phyloP scores from a whole-genome alignment of 2,329 filamentous ascomycete species.

The Juglanconis oblonga region DNA sequence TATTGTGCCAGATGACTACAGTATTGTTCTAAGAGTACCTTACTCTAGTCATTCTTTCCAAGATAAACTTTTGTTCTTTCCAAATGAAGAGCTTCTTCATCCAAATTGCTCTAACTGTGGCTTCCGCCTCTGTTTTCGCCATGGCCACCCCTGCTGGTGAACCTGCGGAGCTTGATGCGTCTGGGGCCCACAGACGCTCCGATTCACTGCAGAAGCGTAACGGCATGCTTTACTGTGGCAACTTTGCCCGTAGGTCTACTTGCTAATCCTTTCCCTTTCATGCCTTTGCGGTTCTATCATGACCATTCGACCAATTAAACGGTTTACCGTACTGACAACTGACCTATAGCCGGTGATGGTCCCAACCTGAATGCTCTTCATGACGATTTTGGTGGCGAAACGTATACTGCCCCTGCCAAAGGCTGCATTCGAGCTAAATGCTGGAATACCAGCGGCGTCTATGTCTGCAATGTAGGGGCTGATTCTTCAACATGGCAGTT shows the following conservation, averaged over 20 bases:
- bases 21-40: background rate
- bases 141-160: background rate
- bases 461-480: background rate
- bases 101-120: background rate
- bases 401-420: background rate
- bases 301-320: background rate
- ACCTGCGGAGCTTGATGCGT: background rate
- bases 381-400: background rate
- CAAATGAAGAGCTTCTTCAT: background rate
- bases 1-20: background rate
- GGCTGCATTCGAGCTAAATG: slow-evolving; percentile 1
- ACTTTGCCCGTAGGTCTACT: background rate
- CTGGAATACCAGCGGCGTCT: background rate
- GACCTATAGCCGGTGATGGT: background rate
- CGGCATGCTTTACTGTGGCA: slow-evolving; percentile 2
- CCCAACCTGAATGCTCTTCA: background rate
- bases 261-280: no score
- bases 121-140: background rate
- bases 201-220: background rate
- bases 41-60: background rate
- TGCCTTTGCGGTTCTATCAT: background rate
- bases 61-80: background rate
- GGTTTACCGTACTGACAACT: no score
- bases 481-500: background rate
- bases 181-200: background rate